Evolutionary conservation across 139 green algal genomes (phyloP), one percentile per base, ranked within the genome.

Genomic region (Trebouxia sp.): DNA sequence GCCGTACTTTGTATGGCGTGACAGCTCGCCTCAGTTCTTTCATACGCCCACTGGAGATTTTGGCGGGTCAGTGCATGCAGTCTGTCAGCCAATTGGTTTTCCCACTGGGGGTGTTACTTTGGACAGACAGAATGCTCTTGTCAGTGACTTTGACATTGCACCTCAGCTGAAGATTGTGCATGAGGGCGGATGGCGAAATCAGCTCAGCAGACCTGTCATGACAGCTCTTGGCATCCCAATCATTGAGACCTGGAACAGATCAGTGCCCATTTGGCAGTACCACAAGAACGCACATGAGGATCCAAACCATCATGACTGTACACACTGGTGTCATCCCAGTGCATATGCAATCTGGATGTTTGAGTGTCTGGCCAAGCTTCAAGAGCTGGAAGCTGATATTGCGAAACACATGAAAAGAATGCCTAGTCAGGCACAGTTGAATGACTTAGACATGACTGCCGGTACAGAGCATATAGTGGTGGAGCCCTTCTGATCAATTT

Each of bases 191-290:
- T 79, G 79, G 67, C 67, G 79, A 30, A 83, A 83, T 43, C 48
- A 45, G 38, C 41, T 74, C n/a, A 42, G 47, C 37, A 69, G 42
- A 8, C 48, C 48, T 32, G 66, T 83, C 43, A 79, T 83, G 39
- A 30, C 24, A 22, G n/a, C 17, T 12, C 67, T 83, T 11, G 38
- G 48, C 67, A 74, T 83, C 6, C 79, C 79, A 28, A 42, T 83
- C 37, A 79, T 83, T 48, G 24, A 65, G n/a, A 83, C 67, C 11
- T 83, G 79, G 79, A 83, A 83, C 67, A 45, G 74, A 51, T 75
- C 48, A 3, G 70, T 83, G 20, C 79, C 79, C 12, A 58, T 83
- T 14, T 79, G 67, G 66, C 38, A 75, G 24, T 74, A 45, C 5
- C 66, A 83, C 38, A 51, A 77, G 10, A 51, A 77, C 26, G 39